Base-by-base conservation (phyloP, 345 rosid species). In the Gossypium stocksii region DNA sequence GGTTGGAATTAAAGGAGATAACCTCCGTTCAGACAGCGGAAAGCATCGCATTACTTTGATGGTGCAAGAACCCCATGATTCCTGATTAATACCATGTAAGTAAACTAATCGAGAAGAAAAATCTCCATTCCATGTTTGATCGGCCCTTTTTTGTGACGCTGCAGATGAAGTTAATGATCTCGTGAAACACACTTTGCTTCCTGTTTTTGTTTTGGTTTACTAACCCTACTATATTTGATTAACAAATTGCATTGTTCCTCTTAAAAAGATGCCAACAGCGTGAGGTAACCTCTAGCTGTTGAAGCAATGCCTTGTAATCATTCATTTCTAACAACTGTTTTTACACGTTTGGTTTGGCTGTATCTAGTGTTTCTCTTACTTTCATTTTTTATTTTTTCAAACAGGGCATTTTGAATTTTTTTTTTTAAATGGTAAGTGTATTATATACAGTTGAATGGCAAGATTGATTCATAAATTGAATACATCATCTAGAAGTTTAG, bases 1-100 rank as follows among this genome's bases (percentile, higher is more conserved):
- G 99, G 84, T 87, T 77, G 98, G 91, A 81, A 87, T 80, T 76
- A 93, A 91, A 86, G 98, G 92, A 77, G 97, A 91, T 15, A 85
- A 60, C 78, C 87, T 89, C 77, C 94, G 91, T 38, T 77, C 90
- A 79, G 98, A 94, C 83, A 89, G 60, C 4, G 60, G 60, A 19
- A 56, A 56, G 60, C 60, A n/a, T 56, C 60, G 27, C 25, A 56
- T 51, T 51, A 16, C 9, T 15, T 51, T 51, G 56, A 83, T 86
- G 83, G 88, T 85, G 87, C 92, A 89, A 87, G 94, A 87, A 83
- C 82, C 94, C 75, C 98, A 86, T 80, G 86, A 84, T 88, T 87
- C 97, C 84, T 82, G 93, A 92, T 86, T 1, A 69, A 25, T 4
- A 54, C 9, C 60, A 4, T 69, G 44, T 27, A 51, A 27, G 44